Evolutionary conservation across 768 basidiomycete species (phyloP).

Genomic region (Tricholoma furcatifolium): DNA sequence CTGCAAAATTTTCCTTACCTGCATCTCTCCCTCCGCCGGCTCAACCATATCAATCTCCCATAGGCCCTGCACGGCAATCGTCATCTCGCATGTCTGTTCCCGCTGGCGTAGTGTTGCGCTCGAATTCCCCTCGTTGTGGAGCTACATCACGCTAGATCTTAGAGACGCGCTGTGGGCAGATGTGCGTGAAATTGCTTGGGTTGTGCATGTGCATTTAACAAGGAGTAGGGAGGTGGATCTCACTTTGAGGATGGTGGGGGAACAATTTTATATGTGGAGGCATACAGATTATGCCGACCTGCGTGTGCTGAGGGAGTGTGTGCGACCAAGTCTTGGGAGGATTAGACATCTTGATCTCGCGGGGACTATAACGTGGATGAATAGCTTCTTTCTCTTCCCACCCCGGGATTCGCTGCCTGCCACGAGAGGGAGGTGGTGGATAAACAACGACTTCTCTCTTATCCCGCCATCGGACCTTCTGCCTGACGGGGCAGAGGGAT

Average conservation of each 20-base stretch:
- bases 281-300: too few relatives aligned
- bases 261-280: too few relatives aligned
- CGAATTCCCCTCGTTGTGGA: slow-evolving; percentile 8
- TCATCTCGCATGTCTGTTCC: slow-evolving; percentile 6
- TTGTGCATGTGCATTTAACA: too few relatives aligned
- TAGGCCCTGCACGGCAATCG: neutral
- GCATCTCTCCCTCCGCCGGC: neutral
- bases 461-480: too few relatives aligned
- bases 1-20: slow-evolving; percentile 10
- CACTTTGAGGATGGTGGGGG: too few relatives aligned
- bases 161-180: too few relatives aligned
- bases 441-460: too few relatives aligned
- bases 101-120: slow-evolving; percentile 9
- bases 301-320: slow-evolving; percentile 2
- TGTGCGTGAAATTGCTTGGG: too few relatives aligned
- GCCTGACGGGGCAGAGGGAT: too few relatives aligned
- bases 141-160: slow-evolving; percentile 8
- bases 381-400: slow-evolving; percentile 2
- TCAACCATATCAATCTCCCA: neutral
- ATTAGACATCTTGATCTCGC: slow-evolving; percentile 11
- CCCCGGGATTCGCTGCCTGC: too few relatives aligned
- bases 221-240: too few relatives aligned
- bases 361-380: slow-evolving; percentile 10
- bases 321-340: neutral
- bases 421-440: too few relatives aligned